phyloP scores from a whole-genome alignment of 2,329 filamentous ascomycete species.

The Talaromyces sp. region DNA sequence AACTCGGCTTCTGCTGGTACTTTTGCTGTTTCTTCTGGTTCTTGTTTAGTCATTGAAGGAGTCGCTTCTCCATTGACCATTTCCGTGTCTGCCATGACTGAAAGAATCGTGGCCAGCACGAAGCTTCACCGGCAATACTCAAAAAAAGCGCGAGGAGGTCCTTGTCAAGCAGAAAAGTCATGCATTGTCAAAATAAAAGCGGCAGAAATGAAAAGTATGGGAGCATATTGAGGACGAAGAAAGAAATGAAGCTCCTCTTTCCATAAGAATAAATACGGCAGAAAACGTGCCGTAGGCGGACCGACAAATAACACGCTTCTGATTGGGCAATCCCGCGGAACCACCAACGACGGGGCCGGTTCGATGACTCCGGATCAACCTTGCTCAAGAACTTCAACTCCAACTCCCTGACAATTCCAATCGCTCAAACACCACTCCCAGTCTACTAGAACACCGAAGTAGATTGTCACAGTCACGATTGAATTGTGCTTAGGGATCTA shows the following conservation, averaged over 20 bases:
- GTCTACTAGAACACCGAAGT: background rate
- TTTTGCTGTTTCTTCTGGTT: constrained; percentile 20
- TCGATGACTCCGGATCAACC: background rate
- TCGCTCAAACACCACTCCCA: background rate
- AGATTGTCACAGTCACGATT: constrained; percentile 16
- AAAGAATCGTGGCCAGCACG: constrained; percentile 11
- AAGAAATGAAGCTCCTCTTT: background rate
- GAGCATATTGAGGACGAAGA: background rate
- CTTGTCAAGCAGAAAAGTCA: background rate
- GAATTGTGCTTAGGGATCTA: background rate
- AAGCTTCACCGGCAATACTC: background rate
- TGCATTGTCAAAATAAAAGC: background rate
- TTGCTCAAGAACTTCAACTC: constrained; percentile 2
- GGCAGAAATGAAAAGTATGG: background rate
- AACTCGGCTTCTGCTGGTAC: constrained; percentile 33
- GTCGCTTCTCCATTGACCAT: background rate
- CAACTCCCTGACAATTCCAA: constrained; percentile 2
- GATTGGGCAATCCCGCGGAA: constrained; percentile 10
- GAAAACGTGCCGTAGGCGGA: constrained; percentile 17
- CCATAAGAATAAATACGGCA: constrained; percentile 16
- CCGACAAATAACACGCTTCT: background rate
- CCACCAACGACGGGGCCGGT: background rate
- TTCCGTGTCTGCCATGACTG: constrained; percentile 3
- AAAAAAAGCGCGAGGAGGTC: background rate
- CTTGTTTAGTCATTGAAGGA: constrained; percentile 22